Conservation (phyloP, 2,329 filamentous ascomycete genomes). For the Chrysoporthe austroafricana region DNA sequence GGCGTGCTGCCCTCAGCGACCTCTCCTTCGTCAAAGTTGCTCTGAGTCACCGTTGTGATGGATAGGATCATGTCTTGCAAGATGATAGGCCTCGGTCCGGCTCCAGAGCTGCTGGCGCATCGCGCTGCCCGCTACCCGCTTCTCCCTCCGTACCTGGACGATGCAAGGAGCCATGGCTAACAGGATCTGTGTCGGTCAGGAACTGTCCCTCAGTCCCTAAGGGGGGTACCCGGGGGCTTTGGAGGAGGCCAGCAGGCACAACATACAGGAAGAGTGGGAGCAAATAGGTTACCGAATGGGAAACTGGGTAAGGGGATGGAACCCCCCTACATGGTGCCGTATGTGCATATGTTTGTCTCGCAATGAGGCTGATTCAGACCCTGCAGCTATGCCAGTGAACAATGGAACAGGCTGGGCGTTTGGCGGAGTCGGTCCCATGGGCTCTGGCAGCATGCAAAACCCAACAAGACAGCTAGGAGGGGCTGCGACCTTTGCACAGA, state of each 20-base stretch:
- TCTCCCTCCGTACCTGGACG: not conserved
- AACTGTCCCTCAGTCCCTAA: slow-evolving; percentile 64
- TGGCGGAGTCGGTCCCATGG: slow-evolving; percentile 64
- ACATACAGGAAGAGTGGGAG: slow-evolving; percentile 56
- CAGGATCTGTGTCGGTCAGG: slow-evolving; percentile 41
- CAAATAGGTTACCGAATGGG: slow-evolving; percentile 65
- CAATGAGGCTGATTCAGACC: slow-evolving; percentile 26
- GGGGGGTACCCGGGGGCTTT: slow-evolving; percentile 65
- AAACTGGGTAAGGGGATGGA: slow-evolving; percentile 60
- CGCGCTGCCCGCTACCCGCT: not conserved
- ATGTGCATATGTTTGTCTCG: slow-evolving; percentile 11
- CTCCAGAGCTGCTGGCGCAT: not conserved
- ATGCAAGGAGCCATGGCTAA: slow-evolving; percentile 18
- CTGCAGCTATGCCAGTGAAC: slow-evolving; percentile 43
- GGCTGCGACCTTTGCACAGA: slow-evolving; percentile 69
- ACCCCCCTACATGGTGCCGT: slow-evolving; percentile 1
- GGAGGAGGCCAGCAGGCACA: slow-evolving; percentile 63
- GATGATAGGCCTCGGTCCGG: not conserved
- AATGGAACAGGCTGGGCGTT: slow-evolving; percentile 65
- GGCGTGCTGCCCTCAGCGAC: not conserved
- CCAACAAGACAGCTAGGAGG: slow-evolving; percentile 58
- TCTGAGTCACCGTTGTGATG: not conserved
- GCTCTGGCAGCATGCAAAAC: slow-evolving; percentile 55
- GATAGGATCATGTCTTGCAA: not conserved
- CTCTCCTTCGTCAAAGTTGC: not conserved